Base-by-base conservation (phyloP, 2,329 filamentous ascomycete species). In the Juglanconis oblonga region DNA sequence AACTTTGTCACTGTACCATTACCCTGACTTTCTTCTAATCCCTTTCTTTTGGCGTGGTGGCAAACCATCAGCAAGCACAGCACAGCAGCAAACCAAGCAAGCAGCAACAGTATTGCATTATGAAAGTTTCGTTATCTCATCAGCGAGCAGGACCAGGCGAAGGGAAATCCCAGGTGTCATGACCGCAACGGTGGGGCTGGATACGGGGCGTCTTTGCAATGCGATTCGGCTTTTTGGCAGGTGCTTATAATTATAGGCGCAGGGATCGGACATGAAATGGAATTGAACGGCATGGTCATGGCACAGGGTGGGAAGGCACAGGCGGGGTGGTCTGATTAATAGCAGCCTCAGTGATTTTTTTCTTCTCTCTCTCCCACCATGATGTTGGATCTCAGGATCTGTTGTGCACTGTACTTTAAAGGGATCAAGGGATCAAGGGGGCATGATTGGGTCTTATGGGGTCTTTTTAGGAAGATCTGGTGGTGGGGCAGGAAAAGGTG, bases 1-100 rank as follows among this genome's bases (percentile, higher is more conserved):
- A 40, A 35, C 29, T 52, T 40, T 52, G 24, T 53, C 24, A 35
- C 36, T 59, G 58, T 59, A 52, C 48, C 44, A 52, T 42, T 48
- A 54, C 9, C 13, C 14, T 44, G 5, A 31, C 4, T 42, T 31
- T 52, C 54, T 33, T 29, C 17, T 33, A 8, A 47, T 31, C 11
- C 5, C 36, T 29, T 11, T n/a, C 36, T 5, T 29, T 45, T n/a
- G 14, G 31, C 31, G 29, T 48, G 50, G 31, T 17, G 44, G 36
- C 35, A 32, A 40, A 14, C 17, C 13, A 35, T 24, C 40, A 48
- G 48, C 38, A 33, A 59, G 47, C 38, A 51, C 9, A 13, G 52
- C 36, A 59, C 59, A 38, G 29, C 52, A 57, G 42, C 47, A 40
- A 40, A 44, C 55, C 14, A 17, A 47, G 14, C 44, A 47, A 42